These are phyloP conservation scores for Boletus coccyginus DNA, from an alignment of 768 basidiomycete genomes.

Conservation along the genomic window DNA sequence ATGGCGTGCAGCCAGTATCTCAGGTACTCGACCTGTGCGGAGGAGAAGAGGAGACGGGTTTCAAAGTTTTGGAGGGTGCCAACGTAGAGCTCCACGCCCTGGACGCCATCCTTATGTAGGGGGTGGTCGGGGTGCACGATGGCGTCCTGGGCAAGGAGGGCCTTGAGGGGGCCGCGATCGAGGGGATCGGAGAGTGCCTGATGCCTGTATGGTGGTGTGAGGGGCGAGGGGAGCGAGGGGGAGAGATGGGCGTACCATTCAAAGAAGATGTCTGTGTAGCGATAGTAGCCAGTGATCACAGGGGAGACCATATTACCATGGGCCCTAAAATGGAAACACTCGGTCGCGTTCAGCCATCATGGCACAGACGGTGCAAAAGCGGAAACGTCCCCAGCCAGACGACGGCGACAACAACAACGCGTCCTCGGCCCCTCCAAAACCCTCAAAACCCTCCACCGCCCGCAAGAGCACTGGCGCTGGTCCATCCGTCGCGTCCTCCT, in stretches of 20 bases:
- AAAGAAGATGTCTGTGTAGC: slow-evolving; percentile 84
- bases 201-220: slow-evolving; percentile 41
- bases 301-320: slow-evolving; percentile 33
- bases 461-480: slow-evolving; percentile 82
- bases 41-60: slow-evolving; percentile 77
- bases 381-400: slow-evolving; percentile 30
- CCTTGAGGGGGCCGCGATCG: slow-evolving; percentile 64
- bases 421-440: slow-evolving; percentile 40
- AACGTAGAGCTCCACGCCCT: slow-evolving; percentile 70
- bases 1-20: slow-evolving; percentile 81
- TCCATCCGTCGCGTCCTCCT: slow-evolving; percentile 26
- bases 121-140: slow-evolving; percentile 73
- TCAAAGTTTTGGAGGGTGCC: slow-evolving; percentile 77
- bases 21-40: slow-evolving; percentile 80
- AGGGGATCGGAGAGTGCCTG: slow-evolving; percentile 53
- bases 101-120: slow-evolving; percentile 55
- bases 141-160: slow-evolving; percentile 67
- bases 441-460: slow-evolving; percentile 58
- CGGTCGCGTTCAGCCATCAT: slow-evolving; percentile 34
- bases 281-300: slow-evolving; percentile 68
- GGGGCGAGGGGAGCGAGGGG: neutral
- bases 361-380: slow-evolving; percentile 69
- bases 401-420: slow-evolving; percentile 37
- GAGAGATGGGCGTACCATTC: slow-evolving; percentile 53
- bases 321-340: slow-evolving; percentile 8